Evolutionary conservation across 2,329 filamentous ascomycete genomes (phyloP).

Genomic region (Amesomyces nigricolor): DNA sequence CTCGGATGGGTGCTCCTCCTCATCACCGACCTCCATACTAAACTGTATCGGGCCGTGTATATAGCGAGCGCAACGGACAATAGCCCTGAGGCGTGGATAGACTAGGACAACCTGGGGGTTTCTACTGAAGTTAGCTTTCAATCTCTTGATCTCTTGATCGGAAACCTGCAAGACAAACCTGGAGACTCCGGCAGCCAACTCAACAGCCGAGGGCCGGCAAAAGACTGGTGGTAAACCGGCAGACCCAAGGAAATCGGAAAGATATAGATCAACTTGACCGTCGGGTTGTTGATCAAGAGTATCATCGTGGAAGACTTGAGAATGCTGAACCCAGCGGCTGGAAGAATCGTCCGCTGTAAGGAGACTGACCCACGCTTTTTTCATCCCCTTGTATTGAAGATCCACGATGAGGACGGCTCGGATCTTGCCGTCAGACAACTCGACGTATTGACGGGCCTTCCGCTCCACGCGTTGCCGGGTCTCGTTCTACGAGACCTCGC

Average conservation of each 20-base stretch:
- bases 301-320: constrained; percentile 6
- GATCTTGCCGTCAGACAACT: no score
- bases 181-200: no score
- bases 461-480: no score
- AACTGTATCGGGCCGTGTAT: no score
- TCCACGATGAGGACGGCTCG: constrained; percentile 2
- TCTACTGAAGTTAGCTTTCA: constrained; percentile 5
- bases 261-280: constrained; percentile 10
- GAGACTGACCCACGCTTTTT: constrained; percentile 9
- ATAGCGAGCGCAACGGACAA: no score
- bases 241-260: not conserved
- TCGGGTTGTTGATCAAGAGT: constrained; percentile 7
- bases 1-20: constrained; percentile 1
- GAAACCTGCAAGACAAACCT: not conserved
- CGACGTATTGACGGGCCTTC: no score
- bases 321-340: constrained; percentile 3
- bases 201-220: no score
- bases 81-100: no score
- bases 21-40: not conserved
- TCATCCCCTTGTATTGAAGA: constrained; percentile 9
- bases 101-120: constrained; percentile 1
- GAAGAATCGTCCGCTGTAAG: not conserved
- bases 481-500: not conserved
- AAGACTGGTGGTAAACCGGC: no score
- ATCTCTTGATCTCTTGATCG: not conserved